Base-by-base conservation (phyloP, 2,329 filamentous ascomycete genomes). In the Triangularia verruculosa region DNA sequence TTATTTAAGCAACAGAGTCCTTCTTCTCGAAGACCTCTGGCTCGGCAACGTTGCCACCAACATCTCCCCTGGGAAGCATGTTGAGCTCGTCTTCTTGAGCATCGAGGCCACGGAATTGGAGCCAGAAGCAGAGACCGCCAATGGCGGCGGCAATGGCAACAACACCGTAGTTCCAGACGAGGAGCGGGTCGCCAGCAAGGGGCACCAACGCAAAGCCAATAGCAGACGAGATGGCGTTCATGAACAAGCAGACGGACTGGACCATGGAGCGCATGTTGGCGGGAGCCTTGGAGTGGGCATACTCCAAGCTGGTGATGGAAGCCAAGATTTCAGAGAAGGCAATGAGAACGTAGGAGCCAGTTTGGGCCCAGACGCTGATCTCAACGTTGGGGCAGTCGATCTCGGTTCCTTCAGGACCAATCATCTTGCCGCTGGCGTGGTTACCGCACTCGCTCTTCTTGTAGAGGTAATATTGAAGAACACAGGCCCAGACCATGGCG, bases 251-350 rank as follows among this genome's bases (percentile, higher is more conserved):
- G 61, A 92, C 80, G 9, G 86, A 84, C 69, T 83, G 82, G n/a
- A 93, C 87, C 61, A 92, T 82, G 25, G 86, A 89, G 5, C 89
- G 83, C 89, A 93, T 93, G 77, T 91, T 92, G 72, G 82, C 83
- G 8, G 90, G 90, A 0, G 89, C 89, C 75, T 92, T 92, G 71
- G 88, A 89, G 77, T 87, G 92, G 22, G 90, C 89, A 68, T 91
- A 92, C 75, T 93, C 89, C 15, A 91, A 82, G 12, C 83, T 85
- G 1, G 81, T 83, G 67, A 83, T 83, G 62, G 78, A 80, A 0
- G 80, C 78, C 61, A 80, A 76, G 55, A 83, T 80, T 70, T 83
- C 81, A 27, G 80, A 77, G 7, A 83, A 73, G 2, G 78, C 81
- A 60, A 83, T 77, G 59, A 83, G 75, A 3, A 82, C 74, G 69